Conservation (phyloP, 805 yeast species). For the Lachancea sp. region DNA sequence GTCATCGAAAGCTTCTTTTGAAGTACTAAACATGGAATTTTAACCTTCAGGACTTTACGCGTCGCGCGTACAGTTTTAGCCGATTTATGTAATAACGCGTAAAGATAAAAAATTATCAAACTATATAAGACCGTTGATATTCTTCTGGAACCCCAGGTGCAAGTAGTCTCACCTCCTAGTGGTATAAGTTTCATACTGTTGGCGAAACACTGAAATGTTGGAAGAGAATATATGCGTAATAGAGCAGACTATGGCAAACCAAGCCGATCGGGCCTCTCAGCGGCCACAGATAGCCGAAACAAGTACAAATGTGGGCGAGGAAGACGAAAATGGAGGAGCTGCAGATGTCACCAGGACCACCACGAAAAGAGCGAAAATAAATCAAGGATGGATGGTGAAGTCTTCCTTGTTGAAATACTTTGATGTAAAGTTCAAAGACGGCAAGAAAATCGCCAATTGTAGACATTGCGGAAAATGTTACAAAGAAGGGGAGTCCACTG, state of each 20-base stretch:
- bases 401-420: slow-evolving; percentile 3
- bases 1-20: too few relatives aligned
- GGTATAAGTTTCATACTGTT: too few relatives aligned
- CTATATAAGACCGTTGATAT: not conserved
- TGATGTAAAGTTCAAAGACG: slow-evolving; percentile 1
- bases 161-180: not conserved
- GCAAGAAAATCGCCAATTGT: slow-evolving; percentile 1
- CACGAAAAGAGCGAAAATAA: not conserved
- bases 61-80: not conserved
- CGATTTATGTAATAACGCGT: not conserved
- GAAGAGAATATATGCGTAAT: not conserved
- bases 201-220: not conserved
- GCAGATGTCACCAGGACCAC: not conserved
- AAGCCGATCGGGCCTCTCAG: not conserved
- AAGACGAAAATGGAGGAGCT: not conserved
- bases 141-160: not conserved
- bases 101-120: not conserved
- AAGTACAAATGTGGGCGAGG: not conserved
- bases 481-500: slow-evolving; percentile 5
- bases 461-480: slow-evolving; percentile 4
- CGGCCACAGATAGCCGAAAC: slow-evolving; percentile 2
- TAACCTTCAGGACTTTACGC: not conserved
- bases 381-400: slow-evolving; percentile 5
- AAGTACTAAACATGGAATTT: not conserved
- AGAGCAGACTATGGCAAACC: slow-evolving; percentile 1